Evolutionary conservation across 1,284 basidiomycete genomes (phyloP), one percentile per base, ranked within the genome.

Genomic region (Pseudozyma sp.): DNA sequence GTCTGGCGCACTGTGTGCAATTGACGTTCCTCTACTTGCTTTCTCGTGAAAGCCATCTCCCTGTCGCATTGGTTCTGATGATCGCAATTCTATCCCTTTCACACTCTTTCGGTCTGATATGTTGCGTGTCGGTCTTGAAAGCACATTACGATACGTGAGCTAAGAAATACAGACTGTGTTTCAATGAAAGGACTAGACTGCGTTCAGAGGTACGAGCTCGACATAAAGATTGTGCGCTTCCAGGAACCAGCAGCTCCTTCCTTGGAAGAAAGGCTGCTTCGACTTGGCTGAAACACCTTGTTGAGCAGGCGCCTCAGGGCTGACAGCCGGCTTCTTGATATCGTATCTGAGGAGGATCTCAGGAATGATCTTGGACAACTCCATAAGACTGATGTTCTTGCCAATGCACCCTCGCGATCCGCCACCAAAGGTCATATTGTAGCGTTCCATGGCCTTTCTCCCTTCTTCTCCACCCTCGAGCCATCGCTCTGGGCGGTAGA

Each of bases 351-450:
- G 59, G 11, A 81, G n/a, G 19, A 82, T 72, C 49, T 75, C 70
- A 5, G 80, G 80, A 14, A 80, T 64, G 53, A 78, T 58, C 62
- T 82, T 82, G 44, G 74, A 76, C 18, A 82, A 63, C 57, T 82
- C 80, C 77, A 82, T 80, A 52, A 82, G 57, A 44, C 74, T 77
- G 51, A 82, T 81, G 44, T 81, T 81, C 50, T 81, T 81, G 7
- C 78, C 80, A 42, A 81, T 80, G 52, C 80, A 81, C 5, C 71
- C 67, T 11, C 78, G 59, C 7, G 78, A 74, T 42, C 80, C 80
- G 19, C 77, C 70, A 9, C 75, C 75, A 62, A 80, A 77, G 8
- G 67, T 74, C 53, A 76, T 68, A 65, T 73, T 76, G 70, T 42
- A 72, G 13, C 72, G 59, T 39, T 75, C 77, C 59, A 72, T 59